A percentile compares a stretch with the other conserved stretches of the same genome.
Evolutionary conservation across 1,139 yeast genomes (phyloP).

Genomic region (Sugiyamaella paludigena): DNA sequence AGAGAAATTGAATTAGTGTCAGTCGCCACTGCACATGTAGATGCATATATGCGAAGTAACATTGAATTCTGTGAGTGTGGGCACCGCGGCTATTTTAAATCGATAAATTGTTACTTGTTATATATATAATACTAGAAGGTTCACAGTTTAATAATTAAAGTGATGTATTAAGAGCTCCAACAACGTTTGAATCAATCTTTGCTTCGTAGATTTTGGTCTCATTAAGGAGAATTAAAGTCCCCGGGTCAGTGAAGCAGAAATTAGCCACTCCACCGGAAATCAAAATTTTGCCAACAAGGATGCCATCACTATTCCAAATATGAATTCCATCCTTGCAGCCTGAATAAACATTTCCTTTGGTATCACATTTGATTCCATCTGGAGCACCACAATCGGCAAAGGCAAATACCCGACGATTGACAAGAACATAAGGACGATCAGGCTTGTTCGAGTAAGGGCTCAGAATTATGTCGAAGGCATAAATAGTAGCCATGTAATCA

Average conservation of each 20-base stretch:
- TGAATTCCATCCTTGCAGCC: slow-evolving; percentile 33
- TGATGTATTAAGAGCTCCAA: too few relatives aligned
- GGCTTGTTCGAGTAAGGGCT: too few relatives aligned
- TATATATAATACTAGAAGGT: too few relatives aligned
- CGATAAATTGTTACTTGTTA: too few relatives aligned
- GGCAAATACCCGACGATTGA: slow-evolving; percentile 29
- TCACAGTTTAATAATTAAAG: too few relatives aligned
- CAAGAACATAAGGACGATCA: too few relatives aligned
- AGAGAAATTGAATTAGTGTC: too few relatives aligned
- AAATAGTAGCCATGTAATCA: slow-evolving; percentile 23
- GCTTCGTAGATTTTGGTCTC: slow-evolving; percentile 24
- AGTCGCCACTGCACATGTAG: too few relatives aligned
- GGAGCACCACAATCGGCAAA: slow-evolving; percentile 31
- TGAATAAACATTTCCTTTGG: slow-evolving; percentile 30
- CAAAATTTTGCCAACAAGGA: slow-evolving; percentile 28
- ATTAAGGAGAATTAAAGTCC: slow-evolving; percentile 23
- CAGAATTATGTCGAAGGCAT: slow-evolving; percentile 25
- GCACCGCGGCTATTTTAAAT: too few relatives aligned
- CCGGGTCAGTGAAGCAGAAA: slow-evolving; percentile 28
- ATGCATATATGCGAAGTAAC: too few relatives aligned
- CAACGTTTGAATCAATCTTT: too few relatives aligned
- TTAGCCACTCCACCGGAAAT: slow-evolving; percentile 30
- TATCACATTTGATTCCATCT: slow-evolving; percentile 33
- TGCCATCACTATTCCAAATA: slow-evolving; percentile 31
- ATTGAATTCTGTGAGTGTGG: too few relatives aligned